phyloP scores from a whole-genome alignment of 768 basidiomycete genomes.

The Termitomyces sp. region DNA sequence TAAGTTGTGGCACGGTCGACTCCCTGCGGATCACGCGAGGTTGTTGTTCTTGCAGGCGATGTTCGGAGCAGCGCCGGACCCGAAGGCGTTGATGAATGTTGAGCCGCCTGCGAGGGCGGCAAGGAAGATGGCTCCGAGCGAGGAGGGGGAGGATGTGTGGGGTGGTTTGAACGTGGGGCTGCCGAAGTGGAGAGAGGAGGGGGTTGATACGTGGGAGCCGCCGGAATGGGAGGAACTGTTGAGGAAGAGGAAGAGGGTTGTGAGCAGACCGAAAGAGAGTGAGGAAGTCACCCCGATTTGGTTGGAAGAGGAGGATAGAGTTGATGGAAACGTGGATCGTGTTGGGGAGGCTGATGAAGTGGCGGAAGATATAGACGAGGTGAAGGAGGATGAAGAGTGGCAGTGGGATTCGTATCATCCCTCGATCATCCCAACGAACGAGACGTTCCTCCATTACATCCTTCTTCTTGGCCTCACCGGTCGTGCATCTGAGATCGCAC shows the following conservation, averaged over 20 bases:
- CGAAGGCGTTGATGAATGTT: constrained; percentile 22
- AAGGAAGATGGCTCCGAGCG: background rate
- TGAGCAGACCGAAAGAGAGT: background rate
- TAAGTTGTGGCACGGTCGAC: constrained; percentile 17
- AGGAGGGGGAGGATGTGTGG: constrained; percentile 2
- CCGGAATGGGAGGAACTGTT: constrained; percentile 5
- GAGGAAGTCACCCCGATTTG: background rate
- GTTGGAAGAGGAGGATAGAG: constrained; percentile 3
- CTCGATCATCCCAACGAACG: constrained; percentile 5
- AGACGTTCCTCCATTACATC: constrained; percentile 9
- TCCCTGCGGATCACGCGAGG: constrained; percentile 14
- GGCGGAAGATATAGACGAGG: background rate
- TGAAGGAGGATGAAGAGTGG: background rate
- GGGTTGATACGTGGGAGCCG: constrained; percentile 4
- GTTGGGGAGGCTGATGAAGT: background rate
- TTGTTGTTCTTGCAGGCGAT: constrained; percentile 50
- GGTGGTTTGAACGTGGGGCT: constrained; percentile 6
- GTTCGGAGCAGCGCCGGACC: constrained; percentile 43
- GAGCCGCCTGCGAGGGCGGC: constrained; percentile 26
- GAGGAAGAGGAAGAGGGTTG: constrained; percentile 4
- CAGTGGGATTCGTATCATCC: constrained; percentile 10
- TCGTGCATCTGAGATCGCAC: constrained; percentile 9
- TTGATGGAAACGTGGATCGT: background rate
- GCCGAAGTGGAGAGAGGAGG: constrained; percentile 7
- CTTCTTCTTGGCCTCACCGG: constrained; percentile 7